A percentile compares a stretch with the other conserved stretches of the same genome.
Conservation (phyloP, 176 grass and related monocot genomes). For the Saccharum spontaneum region DNA sequence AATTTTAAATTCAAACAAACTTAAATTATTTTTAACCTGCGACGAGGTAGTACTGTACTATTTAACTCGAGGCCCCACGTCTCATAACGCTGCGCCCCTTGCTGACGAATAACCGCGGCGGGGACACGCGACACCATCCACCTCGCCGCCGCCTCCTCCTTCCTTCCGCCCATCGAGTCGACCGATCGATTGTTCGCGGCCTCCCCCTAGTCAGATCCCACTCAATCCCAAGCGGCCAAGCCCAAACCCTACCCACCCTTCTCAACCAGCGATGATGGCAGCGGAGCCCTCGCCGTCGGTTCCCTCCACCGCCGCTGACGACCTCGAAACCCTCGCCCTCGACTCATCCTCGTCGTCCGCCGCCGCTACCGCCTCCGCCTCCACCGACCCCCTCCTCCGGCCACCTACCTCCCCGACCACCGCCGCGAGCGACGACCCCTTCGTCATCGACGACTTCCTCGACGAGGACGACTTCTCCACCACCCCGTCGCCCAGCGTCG, state of each 20-base stretch:
- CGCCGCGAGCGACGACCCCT: conserved; percentile 21
- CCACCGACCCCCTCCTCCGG: conserved; percentile 74
- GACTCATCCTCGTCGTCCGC: conserved; percentile 46
- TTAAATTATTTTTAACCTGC: no score
- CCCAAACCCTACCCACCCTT: conserved; percentile 13
- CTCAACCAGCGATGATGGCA: conserved; percentile 60
- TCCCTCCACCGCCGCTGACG: conserved; percentile 46
- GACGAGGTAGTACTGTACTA: no score
- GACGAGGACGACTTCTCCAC: conserved; percentile 13
- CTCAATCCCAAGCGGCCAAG: neutral
- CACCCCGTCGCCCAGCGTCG: conserved; percentile 3
- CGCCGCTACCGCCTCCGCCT: conserved; percentile 19
- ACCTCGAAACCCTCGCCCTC: conserved; percentile 70
- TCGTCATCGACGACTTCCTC: conserved; percentile 52
- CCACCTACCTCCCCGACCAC: conserved; percentile 37
- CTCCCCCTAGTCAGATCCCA: conserved; percentile 22
- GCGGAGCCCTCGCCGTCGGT: conserved; percentile 55
- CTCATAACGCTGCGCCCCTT: neutral
- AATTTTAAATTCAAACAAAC: no score
- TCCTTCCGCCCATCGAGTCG: conserved; percentile 12
- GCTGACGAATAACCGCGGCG: neutral
- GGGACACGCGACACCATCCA: conserved; percentile 7
- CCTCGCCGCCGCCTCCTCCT: neutral
- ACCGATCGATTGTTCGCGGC: conserved; percentile 18
- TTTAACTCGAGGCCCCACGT: neutral